Evolutionary conservation across 164 flowering plant genomes (phyloP).

Genomic region (Vitis amurensis): DNA sequence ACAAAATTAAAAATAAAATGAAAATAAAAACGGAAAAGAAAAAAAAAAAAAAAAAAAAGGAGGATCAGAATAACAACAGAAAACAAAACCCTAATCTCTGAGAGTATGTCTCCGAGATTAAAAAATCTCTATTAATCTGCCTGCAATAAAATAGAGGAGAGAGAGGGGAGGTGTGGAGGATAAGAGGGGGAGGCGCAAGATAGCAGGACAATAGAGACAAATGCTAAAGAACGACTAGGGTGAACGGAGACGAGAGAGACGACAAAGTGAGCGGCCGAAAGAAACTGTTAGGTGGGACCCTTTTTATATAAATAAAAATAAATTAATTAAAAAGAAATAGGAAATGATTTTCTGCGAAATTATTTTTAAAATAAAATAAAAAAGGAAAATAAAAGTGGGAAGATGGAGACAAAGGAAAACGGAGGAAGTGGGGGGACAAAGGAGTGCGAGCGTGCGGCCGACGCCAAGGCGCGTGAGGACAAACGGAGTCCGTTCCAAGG

Average conservation of each 20-base stretch:
- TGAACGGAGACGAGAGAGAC: slow-evolving; percentile 12
- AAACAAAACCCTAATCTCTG: not conserved
- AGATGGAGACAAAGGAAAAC: too few relatives aligned
- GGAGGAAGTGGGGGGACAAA: slow-evolving; percentile 4
- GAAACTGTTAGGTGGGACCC: slow-evolving; percentile 29
- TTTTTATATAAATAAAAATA: not conserved
- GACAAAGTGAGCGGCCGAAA: slow-evolving; percentile 30
- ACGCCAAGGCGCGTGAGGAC: slow-evolving; percentile 22
- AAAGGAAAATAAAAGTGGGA: not conserved
- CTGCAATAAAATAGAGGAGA: slow-evolving; percentile 13
- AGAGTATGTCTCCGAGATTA: too few relatives aligned
- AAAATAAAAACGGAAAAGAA: too few relatives aligned
- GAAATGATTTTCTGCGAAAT: not conserved
- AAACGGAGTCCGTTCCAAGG: slow-evolving; percentile 22
- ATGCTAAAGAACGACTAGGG: slow-evolving; percentile 8
- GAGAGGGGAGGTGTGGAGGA: slow-evolving; percentile 20
- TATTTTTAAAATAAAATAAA: slow-evolving; percentile 3
- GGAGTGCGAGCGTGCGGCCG: slow-evolving; percentile 17
- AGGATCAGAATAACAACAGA: not conserved
- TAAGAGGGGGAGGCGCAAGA: slow-evolving; percentile 18
- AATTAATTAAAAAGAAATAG: too few relatives aligned
- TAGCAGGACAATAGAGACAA: not conserved
- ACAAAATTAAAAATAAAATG: not conserved
- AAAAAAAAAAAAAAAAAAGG: too few relatives aligned
- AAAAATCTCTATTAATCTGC: slow-evolving; percentile 1